Conservation (phyloP, 2,329 filamentous ascomycete genomes). For the Penicillium paneum region DNA sequence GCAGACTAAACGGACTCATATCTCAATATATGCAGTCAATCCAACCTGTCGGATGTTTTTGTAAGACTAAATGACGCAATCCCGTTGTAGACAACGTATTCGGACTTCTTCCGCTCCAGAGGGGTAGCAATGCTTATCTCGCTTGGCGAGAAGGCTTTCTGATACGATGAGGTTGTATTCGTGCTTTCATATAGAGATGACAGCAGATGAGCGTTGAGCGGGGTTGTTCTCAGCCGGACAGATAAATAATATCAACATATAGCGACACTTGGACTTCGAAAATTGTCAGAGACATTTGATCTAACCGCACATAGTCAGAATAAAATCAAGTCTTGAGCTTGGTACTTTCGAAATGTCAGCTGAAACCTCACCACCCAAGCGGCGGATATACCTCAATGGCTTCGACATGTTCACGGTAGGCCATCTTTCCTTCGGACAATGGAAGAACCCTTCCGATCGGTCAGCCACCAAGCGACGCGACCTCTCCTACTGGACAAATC, state of each 20-base stretch:
- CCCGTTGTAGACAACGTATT: background rate
- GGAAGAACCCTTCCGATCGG: conserved; percentile 31
- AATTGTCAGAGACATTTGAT: background rate
- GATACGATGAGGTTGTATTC: background rate
- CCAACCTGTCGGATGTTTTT: background rate
- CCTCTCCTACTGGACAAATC: conserved; percentile 44
- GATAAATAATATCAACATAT: background rate
- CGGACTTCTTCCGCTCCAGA: background rate
- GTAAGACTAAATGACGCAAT: background rate
- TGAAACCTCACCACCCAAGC: background rate
- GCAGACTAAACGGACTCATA: background rate
- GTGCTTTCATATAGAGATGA: background rate
- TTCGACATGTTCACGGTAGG: conserved; percentile 41
- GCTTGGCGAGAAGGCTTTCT: background rate
- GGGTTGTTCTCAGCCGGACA: background rate
- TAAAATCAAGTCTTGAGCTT: background rate
- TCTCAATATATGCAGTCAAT: background rate
- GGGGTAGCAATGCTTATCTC: background rate
- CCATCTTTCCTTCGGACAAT: conserved; percentile 38
- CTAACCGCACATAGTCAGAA: background rate
- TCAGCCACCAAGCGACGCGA: conserved; percentile 38
- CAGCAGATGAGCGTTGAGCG: background rate
- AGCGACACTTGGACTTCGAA: background rate
- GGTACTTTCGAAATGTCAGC: background rate
- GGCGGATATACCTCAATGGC: conserved; percentile 37